Percentiles rank a stretch among this genome's conserved stretches.
These are phyloP conservation scores for Mortierella sp. DNA, from an alignment of 371 early-diverging fungal genomes.

Conservation along the genomic window DNA sequence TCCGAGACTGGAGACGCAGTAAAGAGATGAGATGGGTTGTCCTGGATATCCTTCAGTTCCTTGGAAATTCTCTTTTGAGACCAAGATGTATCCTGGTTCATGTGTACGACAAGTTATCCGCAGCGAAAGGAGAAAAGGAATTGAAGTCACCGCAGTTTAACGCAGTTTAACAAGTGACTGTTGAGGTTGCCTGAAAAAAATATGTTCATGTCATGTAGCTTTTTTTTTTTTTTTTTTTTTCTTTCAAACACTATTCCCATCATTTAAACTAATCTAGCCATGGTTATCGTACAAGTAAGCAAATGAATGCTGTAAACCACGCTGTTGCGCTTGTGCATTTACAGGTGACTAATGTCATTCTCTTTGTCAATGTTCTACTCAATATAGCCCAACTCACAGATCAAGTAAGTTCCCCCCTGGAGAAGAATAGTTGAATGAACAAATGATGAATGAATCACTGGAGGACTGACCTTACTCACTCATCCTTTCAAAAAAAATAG, in stretches of 20 bases:
- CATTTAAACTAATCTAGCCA: background rate
- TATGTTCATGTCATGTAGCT: background rate
- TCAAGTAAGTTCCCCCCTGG: slow-evolving; percentile 60
- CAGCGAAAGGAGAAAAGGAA: slow-evolving; percentile 1
- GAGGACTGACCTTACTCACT: background rate
- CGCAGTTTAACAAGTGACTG: slow-evolving; percentile 1
- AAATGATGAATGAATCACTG: background rate
- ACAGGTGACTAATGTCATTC: background rate
- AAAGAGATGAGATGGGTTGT: background rate
- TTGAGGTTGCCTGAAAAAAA: background rate
- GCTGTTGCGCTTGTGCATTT: background rate
- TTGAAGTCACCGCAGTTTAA: background rate
- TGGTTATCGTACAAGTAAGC: slow-evolving; percentile 36
- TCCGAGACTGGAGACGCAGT: slow-evolving; percentile 1
- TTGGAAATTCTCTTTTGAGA: background rate
- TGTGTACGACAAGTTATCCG: background rate
- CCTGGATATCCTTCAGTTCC: background rate
- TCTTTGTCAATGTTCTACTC: background rate
- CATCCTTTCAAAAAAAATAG: slow-evolving; percentile 45
- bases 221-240: slow-evolving; percentile 18
- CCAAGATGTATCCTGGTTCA: background rate
- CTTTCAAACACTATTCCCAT: background rate
- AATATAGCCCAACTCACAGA: slow-evolving; percentile 65
- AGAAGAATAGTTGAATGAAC: background rate
- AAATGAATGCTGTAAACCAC: background rate